Evolutionary conservation across 1,139 yeast genomes (phyloP).

Genomic region (Debaryomyces robertsiae): DNA sequence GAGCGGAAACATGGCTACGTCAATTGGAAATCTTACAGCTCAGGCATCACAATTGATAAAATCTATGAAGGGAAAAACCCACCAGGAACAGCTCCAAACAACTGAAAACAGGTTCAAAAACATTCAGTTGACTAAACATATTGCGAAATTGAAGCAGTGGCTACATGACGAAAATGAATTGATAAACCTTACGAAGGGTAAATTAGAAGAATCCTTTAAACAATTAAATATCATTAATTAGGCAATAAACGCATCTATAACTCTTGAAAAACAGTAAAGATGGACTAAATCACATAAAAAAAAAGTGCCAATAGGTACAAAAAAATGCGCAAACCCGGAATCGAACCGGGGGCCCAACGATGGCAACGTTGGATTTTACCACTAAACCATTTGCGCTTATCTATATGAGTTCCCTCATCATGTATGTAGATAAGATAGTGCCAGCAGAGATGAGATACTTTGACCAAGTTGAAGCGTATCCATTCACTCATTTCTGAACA

Average conservation of each 20-base stretch:
- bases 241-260: too few species aligned
- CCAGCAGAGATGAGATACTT: too few species aligned
- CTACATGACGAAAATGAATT: slow-evolving; percentile 23
- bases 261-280: too few species aligned
- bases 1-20: slow-evolving; percentile 13
- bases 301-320: neutral
- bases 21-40: slow-evolving; percentile 16
- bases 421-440: too few species aligned
- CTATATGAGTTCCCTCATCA: neutral
- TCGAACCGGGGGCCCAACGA: slow-evolving; percentile 23
- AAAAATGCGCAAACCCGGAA: slow-evolving; percentile 21
- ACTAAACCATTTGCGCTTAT: slow-evolving; percentile 21
- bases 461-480: too few species aligned
- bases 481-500: too few species aligned
- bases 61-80: slow-evolving; percentile 1
- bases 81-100: slow-evolving; percentile 1
- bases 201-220: slow-evolving; percentile 16
- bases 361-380: slow-evolving; percentile 22
- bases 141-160: slow-evolving; percentile 22
- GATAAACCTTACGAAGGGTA: slow-evolving; percentile 19
- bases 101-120: slow-evolving; percentile 17
- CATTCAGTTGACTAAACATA: slow-evolving; percentile 21
- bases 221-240: slow-evolving; percentile 5
- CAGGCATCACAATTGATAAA: slow-evolving; percentile 20
- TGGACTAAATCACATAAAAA: too few species aligned